phyloP scores from a whole-genome alignment of 371 early-diverging fungal genomes.

The Smittium mucronatum region DNA sequence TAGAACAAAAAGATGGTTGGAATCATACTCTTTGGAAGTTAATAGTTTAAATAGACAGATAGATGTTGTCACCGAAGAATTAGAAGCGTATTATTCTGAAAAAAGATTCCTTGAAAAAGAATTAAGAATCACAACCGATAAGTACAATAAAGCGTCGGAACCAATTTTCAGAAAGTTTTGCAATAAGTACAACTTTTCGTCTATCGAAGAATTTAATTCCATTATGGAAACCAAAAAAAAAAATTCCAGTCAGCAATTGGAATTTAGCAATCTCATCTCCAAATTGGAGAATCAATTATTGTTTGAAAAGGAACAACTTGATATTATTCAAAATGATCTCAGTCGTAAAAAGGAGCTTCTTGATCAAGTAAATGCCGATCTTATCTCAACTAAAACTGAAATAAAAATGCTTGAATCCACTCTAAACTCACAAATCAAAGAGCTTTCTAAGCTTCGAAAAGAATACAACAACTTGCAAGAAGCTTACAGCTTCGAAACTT shows the following conservation, averaged over 20 bases:
- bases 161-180: constrained; percentile 70
- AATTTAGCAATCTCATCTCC: constrained; percentile 59
- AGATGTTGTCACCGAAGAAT: constrained; percentile 31
- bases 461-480: constrained; percentile 22
- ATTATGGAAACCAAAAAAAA: constrained; percentile 56
- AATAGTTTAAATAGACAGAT: constrained; percentile 21
- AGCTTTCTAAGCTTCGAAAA: constrained; percentile 20
- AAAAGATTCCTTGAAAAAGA: constrained; percentile 13
- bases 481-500: constrained; percentile 38
- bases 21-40: constrained; percentile 14
- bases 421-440: constrained; percentile 20
- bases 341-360: constrained; percentile 33
- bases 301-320: constrained; percentile 62
- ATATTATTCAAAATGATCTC: constrained; percentile 49
- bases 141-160: constrained; percentile 52
- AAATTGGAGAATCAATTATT: constrained; percentile 57
- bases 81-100: constrained; percentile 23
- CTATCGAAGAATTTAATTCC: constrained; percentile 75
- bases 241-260: constrained; percentile 50
- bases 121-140: constrained; percentile 28
- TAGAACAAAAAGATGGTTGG: constrained; percentile 9
- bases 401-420: constrained; percentile 26
- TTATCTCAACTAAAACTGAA: constrained; percentile 24
- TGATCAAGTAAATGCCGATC: constrained; percentile 25
- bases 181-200: constrained; percentile 43